Conservation (phyloP, 345 rosid species). For the Arabidopsis suecica region DNA sequence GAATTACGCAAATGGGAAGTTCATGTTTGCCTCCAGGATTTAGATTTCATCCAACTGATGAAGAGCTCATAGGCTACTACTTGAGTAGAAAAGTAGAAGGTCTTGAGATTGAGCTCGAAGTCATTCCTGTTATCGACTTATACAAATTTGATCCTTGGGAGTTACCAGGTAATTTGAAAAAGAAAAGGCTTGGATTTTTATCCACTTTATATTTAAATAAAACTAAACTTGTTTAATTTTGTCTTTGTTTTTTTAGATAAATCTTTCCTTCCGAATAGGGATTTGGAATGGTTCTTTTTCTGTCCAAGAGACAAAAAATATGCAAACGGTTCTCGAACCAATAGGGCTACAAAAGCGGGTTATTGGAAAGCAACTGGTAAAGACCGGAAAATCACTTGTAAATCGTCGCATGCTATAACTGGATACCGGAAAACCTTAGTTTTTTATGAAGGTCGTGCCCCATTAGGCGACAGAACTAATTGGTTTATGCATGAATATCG, state of each 20-base stretch:
- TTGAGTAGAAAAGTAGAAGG: conserved; percentile 71
- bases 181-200: not conserved
- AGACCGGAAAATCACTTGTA: conserved; percentile 50
- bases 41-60: conserved; percentile 92
- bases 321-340: conserved; percentile 42
- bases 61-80: conserved; percentile 83
- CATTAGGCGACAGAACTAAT: conserved; percentile 38
- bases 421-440: conserved; percentile 43
- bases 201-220: not conserved
- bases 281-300: conserved; percentile 68
- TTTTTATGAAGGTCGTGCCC: conserved; percentile 45
- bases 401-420: conserved; percentile 5
- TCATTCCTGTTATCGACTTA: conserved; percentile 79
- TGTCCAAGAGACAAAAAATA: conserved; percentile 46
- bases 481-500: conserved; percentile 49
- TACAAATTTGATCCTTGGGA: conserved; percentile 98
- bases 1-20: conserved; percentile 61
- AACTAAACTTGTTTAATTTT: not conserved
- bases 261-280: conserved; percentile 78
- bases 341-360: conserved; percentile 45
- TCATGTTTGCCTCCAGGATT: conserved; percentile 87
- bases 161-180: conserved; percentile 61
- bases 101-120: conserved; percentile 83
- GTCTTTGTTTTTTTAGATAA: conserved; percentile 53
- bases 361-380: conserved; percentile 49